These are phyloP conservation scores for Selaginella moellendorffii DNA, from an alignment of 75 land plant species.

Conservation along the genomic window DNA sequence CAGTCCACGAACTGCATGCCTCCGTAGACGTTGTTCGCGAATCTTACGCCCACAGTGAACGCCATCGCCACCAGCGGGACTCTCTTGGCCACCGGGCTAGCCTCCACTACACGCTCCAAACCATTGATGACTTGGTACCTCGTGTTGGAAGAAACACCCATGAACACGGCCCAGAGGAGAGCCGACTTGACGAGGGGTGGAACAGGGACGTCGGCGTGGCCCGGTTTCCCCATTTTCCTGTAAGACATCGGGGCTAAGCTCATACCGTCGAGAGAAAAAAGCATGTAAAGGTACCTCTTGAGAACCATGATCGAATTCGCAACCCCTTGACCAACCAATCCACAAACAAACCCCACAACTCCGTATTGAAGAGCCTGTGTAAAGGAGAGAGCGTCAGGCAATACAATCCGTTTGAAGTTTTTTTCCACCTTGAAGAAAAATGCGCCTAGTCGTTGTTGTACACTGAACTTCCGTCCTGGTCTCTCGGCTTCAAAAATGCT, in stretches of 20 bases:
- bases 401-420: background rate
- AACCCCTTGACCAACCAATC: conserved; percentile 86
- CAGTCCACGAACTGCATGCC: conserved; percentile 98
- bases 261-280: too few species aligned
- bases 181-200: conserved; percentile 83
- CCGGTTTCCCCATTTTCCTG: conserved; percentile 63
- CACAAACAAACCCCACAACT: conserved; percentile 71
- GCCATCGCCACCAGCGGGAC: conserved; percentile 72
- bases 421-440: conserved; percentile 70
- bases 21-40: conserved; percentile 82
- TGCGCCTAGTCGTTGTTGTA: conserved; percentile 56
- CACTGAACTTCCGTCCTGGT: conserved; percentile 62
- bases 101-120: conserved; percentile 71
- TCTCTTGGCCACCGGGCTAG: conserved; percentile 45
- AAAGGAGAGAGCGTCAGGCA: background rate
- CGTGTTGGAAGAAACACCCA: conserved; percentile 80
- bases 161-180: conserved; percentile 91
- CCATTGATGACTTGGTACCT: conserved; percentile 84
- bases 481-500: conserved; percentile 94
- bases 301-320: conserved; percentile 82
- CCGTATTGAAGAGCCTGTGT: conserved; percentile 72
- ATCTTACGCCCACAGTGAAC: conserved; percentile 81
- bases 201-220: conserved; percentile 63
- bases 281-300: conserved; percentile 41
- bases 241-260: background rate